Evolutionary conservation across 257 asterid genomes (phyloP).

Genomic region (Forsythia viridissima): DNA sequence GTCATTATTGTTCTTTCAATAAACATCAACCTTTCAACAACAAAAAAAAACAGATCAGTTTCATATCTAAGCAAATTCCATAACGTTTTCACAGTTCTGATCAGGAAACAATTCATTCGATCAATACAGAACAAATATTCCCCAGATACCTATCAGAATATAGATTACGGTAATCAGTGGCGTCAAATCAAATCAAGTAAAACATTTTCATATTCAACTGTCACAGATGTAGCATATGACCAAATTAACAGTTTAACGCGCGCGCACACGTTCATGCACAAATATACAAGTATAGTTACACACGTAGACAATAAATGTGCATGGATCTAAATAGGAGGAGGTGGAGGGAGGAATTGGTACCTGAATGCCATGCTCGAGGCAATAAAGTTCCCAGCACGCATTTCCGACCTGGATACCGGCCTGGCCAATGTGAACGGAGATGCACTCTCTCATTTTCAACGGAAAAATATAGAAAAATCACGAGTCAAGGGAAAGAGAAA

Average conservation of each 20-base stretch:
- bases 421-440: constrained; percentile 48
- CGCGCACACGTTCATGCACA: no score
- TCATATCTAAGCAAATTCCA: neutral
- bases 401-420: constrained; percentile 51
- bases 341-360: neutral
- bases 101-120: neutral
- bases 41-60: no score
- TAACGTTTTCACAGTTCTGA: neutral
- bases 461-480: constrained; percentile 11
- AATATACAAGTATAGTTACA: neutral
- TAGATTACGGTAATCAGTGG: neutral
- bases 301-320: neutral
- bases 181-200: neutral
- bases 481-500: neutral
- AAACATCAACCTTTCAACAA: no score
- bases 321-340: neutral
- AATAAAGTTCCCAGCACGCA: constrained; percentile 47
- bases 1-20: no score
- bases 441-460: constrained; percentile 42
- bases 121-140: neutral
- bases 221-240: constrained; percentile 2
- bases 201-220: neutral
- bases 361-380: constrained; percentile 45
- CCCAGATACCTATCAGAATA: neutral
- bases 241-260: no score